Base-by-base conservation (phyloP, 2,329 filamentous ascomycete species). In the Bipolaris oryzae region DNA sequence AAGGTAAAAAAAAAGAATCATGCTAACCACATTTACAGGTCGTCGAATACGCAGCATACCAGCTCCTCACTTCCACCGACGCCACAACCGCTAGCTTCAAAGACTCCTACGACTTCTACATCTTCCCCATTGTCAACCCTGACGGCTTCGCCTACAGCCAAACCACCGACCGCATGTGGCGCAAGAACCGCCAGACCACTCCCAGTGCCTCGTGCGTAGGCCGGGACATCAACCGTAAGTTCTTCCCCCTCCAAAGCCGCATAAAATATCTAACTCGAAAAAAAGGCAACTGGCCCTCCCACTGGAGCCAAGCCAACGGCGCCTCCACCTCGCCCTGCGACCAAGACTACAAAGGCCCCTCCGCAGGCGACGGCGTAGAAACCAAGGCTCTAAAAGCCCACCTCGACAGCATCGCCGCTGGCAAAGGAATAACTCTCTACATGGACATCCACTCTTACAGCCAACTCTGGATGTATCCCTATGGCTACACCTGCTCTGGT, bases 381-480 rank as follows among this genome's bases (percentile, higher is more conserved):
- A 76, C 73, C 47, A 74, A 75, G 51, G 69, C 61, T 3, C 75
- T 89, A 7, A 78, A 79, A 28, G 76, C 78, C 5, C 81, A 82
- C 43, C 75, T 84, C 18, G 76, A 78, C 45, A 66, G 72, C 37
- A 67, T 86, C 21, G 75, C 77, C 3, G 68, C 70, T 2, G 71
- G 71, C 15, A 78, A 83, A 58, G 83, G 84, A 1, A 76, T 89
- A 38, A 82, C 84, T 65, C 77, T 87, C 2, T 89, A 84, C 73
- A 83, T 89, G 61, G 87, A 89, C 73, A 85, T 84, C 69, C 87
- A 89, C 74, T 81, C 84, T 0, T 89, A 87, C 74, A 69, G 63
- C 1, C 74, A 76, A 57, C 69, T 75, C 0, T 58, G 81, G 80
- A 84, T 69, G 79, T 83, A 59, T 80, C 70, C 79, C 1, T 88